Evolutionary conservation across 2,329 filamentous ascomycete species (phyloP), one percentile per base, ranked within the genome.

Genomic region (Arachnopeziza araneosa): DNA sequence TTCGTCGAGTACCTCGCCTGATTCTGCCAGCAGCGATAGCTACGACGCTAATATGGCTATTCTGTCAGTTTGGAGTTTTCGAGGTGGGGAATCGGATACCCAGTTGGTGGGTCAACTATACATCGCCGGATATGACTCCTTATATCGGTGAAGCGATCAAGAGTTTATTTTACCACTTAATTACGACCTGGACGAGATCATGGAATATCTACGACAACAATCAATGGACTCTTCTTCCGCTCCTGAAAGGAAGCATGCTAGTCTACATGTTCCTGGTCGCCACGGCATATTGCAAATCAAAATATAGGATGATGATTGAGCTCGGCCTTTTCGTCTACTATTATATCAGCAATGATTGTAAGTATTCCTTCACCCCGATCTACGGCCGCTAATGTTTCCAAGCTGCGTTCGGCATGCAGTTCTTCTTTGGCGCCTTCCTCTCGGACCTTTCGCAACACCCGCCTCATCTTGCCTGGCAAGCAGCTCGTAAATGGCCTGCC

Each of bases 401-500:
- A 79, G 76, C 75, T 30, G 73, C 73, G 44, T 83, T 82, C 61
- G 79, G 80, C 54, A 80, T 83, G 73, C 84, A 84, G 70, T 82
- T 86, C 68, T 83, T 85, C 71, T 81, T 80, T 60, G 85, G 85
- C 62, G 83, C 83, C 67, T 82, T 87, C 68, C 76, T 88, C 30
- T 80, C 83, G 32, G 84, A 87, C 66, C 67, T 86, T 48, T 80
- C 83, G 62, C 80, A 82, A 69, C 73, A 78, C 64, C 76, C 76
- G 50, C 72, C 77, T 1, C 78, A 80, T 64, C 77, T 76, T 55
- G 76, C 81, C 22, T 80, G 78, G 64, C 75, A 80, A 10, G 66
- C 63, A 26, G 59, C 75, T 53, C 75, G 75, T 30, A 77, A 77
- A 30, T 75, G 79, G n/a, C 77, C 77, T 23, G 60, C 74, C 17